Evolutionary conservation across 169 alveolate genomes (phyloP).

Genomic region (Miamiensis avidus): DNA sequence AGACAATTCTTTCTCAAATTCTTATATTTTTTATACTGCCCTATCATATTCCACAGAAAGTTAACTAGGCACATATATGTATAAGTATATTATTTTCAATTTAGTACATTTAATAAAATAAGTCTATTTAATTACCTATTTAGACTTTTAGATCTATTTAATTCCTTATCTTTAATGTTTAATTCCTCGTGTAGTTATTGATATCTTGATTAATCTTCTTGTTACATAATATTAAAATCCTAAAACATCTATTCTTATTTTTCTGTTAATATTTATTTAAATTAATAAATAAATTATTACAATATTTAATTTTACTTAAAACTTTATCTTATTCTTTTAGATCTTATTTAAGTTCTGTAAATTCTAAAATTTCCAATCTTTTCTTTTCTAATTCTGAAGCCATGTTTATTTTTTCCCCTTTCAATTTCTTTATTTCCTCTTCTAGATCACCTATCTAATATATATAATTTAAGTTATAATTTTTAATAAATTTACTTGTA

Average conservation of each 20-base stretch:
- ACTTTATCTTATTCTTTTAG: background rate
- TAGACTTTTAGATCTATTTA: conserved; percentile 17
- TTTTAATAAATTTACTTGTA: no score
- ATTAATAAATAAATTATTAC: no score
- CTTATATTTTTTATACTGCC: conserved; percentile 2
- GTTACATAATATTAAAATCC: background rate
- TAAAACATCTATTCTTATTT: background rate
- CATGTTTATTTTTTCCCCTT: background rate
- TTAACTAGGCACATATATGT: no score
- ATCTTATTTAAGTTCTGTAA: background rate
- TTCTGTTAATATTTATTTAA: background rate
- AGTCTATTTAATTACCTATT: background rate
- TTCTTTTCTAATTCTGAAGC: background rate
- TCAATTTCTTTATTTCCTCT: background rate
- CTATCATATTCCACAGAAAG: conserved; percentile 15
- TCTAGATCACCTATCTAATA: background rate
- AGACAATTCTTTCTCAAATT: conserved; percentile 16
- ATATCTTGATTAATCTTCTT: conserved; percentile 16
- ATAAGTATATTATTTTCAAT: background rate
- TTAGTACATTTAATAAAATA: background rate
- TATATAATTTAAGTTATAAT: no score
- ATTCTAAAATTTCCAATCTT: background rate
- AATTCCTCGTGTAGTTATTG: conserved; percentile 8
- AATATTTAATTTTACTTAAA: background rate
- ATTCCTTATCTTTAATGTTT: conserved; percentile 12